Percentiles rank a stretch among this genome's conserved stretches.
Evolutionary conservation across 257 asterid genomes (phyloP).

Genomic region (Scutellaria minor): DNA sequence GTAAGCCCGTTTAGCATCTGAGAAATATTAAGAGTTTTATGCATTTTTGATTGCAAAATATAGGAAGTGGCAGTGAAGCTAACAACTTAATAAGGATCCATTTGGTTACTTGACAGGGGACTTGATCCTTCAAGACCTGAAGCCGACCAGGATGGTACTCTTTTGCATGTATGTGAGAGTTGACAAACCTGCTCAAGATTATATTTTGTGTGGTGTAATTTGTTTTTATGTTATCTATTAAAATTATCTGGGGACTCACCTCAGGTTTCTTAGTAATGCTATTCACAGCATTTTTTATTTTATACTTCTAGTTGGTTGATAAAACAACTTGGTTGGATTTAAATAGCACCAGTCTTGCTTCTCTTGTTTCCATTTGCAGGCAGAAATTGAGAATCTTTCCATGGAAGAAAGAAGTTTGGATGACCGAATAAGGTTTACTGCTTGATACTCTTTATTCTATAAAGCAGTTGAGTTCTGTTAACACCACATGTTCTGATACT

Average conservation of each 20-base stretch:
- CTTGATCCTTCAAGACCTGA: conserved; percentile 75
- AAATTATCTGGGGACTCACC: conserved; percentile 8
- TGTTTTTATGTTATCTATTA: conserved; percentile 3
- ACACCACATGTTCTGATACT: conserved; percentile 27
- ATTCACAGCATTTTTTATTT: background rate
- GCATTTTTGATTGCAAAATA: conserved; percentile 21
- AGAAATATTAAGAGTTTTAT: conserved; percentile 23
- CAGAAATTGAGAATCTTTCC: conserved; percentile 78
- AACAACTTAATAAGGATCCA: conserved; percentile 29
- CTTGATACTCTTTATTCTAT: conserved; percentile 33
- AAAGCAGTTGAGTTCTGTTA: conserved; percentile 31
- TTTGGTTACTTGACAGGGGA: conserved; percentile 57
- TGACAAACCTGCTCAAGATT: conserved; percentile 19
- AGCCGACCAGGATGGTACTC: conserved; percentile 71
- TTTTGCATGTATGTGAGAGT: conserved; percentile 65
- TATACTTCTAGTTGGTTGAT: conserved; percentile 15
- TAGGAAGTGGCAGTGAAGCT: conserved; percentile 11
- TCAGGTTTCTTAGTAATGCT: background rate
- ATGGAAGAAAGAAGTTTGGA: conserved; percentile 76
- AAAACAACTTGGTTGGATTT: conserved; percentile 20
- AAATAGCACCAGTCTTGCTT: conserved; percentile 30
- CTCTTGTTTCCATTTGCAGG: conserved; percentile 57
- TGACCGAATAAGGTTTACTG: conserved; percentile 67
- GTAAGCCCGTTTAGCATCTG: conserved; percentile 42
- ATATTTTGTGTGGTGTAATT: conserved; percentile 16